Base-by-base conservation (phyloP, 441 rosid species). In the Biscutella laevigata region DNA sequence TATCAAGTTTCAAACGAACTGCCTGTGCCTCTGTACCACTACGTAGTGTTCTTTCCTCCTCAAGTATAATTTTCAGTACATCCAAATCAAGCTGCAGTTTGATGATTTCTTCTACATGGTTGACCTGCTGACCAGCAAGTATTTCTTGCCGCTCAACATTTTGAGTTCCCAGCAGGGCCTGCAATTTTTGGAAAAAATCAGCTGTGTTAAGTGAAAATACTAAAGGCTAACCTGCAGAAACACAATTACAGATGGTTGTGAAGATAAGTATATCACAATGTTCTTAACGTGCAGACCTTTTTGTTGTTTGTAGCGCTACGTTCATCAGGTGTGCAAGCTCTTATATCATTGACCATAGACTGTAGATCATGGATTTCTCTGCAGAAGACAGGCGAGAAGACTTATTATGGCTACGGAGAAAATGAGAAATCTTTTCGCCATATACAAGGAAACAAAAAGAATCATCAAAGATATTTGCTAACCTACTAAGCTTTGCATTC, bases 21-120 rank as follows among this genome's bases (percentile, higher is more conserved):
- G 73, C 71, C 36, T 56, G 71, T 57, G 83, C 75, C 53, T 84
- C 83, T 36, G 69, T 46, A 62, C 77, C 80, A 27, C 50, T 64
- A 37, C 26, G 80, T 19, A 70, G 67, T 53, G 78, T 64, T 59
- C 84, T 83, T 77, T 89, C 96, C 73, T 89, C 99, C 60, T 73
- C 80, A 28, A 86, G 82, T 70, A 94, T 78, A 62, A 79, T 78
- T 77, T 84, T 89, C 22, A 81, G 34, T 62, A 94, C 79, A 71
- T 94, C 97, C 66, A 80, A 64, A 77, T 94, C 99, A 52, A 94
- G 77, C 75, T 84, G 97, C 66, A 89, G 73, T 75, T 81, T 72
- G 78, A 87, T 70, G 68, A 83, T 69, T 67, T 81, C 81, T 71
- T 84, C 97, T 2, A 55, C 75, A 44, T 71, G 63, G 47, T 78